Evolutionary conservation across 1,139 yeast species (phyloP), one percentile per base, ranked within the genome.

Genomic region (Blastobotrys raffinosifermentans): DNA sequence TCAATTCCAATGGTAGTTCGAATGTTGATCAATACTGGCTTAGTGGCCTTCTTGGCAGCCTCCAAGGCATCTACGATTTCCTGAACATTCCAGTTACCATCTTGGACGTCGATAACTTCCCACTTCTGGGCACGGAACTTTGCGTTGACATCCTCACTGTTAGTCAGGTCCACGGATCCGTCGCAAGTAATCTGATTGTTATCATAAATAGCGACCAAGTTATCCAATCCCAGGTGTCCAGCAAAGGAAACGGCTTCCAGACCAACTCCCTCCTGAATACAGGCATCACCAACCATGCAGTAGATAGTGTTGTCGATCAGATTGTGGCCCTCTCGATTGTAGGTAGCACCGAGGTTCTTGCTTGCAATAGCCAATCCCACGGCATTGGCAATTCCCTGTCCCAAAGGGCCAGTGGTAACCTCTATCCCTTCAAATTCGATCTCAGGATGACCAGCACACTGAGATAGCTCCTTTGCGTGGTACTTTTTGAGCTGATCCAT

Each of bases 321-420:
- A 1, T 50, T 47, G 43, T 41, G 58, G 4, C 46, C 59, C 6
- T 63, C 63, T 39, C 49, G 53, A 53, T 64, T 64, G 46, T 57
- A 64, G 13, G 53, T 55, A 2, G 62, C 65, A 17, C 46, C 54
- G 32, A 64, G 49, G 32, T 61, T 56, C 41, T 63, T 61, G 3
- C 55, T 29, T 23, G 67, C 68, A 26, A 64, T 58, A n/a, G 69
- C 69, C 39, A 64, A 38, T 15, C 68, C 69, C n/a, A 64, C 66
- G 8, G 65, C 55, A 43, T 64, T 64, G 19, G 67, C 48, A 23
- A 64, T 53, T 31, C 69, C 69, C 47, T 64, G 69, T 27, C 69
- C 69, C 36, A 63, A 44, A 3, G 67, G 61, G 19, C 68, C 69
- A 13, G 68, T 64, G 19, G 67, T 63, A 34, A 63, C 55, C 42